Percentiles rank a stretch among this genome's conserved stretches.
Conservation (phyloP, 2,329 filamentous ascomycete species). For the Escovopsis weberi region DNA sequence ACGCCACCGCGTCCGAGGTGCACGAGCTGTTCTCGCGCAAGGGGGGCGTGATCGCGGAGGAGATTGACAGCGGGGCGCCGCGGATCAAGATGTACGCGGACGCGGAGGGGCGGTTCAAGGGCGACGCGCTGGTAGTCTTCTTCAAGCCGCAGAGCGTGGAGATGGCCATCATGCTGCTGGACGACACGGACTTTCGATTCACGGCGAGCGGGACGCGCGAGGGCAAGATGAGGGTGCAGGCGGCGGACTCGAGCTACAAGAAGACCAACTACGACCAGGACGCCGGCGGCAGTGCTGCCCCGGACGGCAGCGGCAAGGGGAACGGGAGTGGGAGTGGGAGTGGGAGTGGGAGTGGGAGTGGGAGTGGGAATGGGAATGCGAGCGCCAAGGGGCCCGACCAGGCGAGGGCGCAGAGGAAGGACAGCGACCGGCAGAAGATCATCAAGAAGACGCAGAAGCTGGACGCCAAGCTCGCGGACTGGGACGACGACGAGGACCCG, state of each 20-base stretch:
- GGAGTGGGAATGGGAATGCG: too few relatives aligned
- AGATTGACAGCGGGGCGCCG: slow-evolving; percentile 75
- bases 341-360: too few relatives aligned
- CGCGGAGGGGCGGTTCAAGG: slow-evolving; percentile 73
- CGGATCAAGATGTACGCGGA: slow-evolving; percentile 90
- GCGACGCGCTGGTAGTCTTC: slow-evolving; percentile 84
- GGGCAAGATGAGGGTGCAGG: slow-evolving; percentile 65
- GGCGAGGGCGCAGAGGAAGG: slow-evolving; percentile 27
- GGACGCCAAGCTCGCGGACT: slow-evolving; percentile 83
- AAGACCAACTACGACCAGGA: slow-evolving; percentile 55
- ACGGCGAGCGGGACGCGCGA: slow-evolving; percentile 32
- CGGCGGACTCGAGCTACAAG: slow-evolving; percentile 85
- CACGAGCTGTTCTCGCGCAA: slow-evolving; percentile 68
- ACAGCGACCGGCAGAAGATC: slow-evolving; percentile 72
- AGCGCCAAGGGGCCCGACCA: too few relatives aligned
- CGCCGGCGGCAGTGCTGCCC: not conserved
- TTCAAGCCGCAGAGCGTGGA: slow-evolving; percentile 90
- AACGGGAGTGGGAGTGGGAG: slow-evolving; percentile 16
- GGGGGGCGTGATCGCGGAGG: slow-evolving; percentile 83
- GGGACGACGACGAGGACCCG: slow-evolving; percentile 85
- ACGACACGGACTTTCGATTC: slow-evolving; percentile 69
- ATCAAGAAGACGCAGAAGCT: slow-evolving; percentile 85
- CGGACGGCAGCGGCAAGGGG: slow-evolving; percentile 4
- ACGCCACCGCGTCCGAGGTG: slow-evolving; percentile 69
- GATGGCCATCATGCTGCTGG: slow-evolving; percentile 66